Conservation (phyloP, 2,329 filamentous ascomycete genomes). For the Albifimbria verrucaria region DNA sequence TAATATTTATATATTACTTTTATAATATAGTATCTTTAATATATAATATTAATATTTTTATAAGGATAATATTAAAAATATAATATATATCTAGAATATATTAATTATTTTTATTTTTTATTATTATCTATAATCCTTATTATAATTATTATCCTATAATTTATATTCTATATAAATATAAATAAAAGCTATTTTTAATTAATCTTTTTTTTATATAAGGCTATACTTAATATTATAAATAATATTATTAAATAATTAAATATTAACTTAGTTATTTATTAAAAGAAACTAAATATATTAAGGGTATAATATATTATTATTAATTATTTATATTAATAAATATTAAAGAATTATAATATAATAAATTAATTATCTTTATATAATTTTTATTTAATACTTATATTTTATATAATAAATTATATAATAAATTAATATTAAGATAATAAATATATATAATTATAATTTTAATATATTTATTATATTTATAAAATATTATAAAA, state of each 20-base stretch:
- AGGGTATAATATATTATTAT: not conserved
- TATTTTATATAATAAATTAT: not conserved
- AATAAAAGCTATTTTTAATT: not conserved
- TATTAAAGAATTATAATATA: not conserved
- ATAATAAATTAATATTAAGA: not conserved
- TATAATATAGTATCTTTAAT: not conserved
- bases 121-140: not conserved
- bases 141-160: not conserved
- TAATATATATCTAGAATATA: not conserved
- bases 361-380: not conserved
- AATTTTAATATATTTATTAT: not conserved
- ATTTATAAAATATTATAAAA: not conserved
- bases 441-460: not conserved
- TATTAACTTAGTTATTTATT: not conserved
- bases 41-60: not conserved
- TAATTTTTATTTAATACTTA: not conserved
- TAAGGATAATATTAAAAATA: not conserved
- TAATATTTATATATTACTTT: too few species aligned
- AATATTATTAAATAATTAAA: not conserved
- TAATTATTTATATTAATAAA: not conserved
- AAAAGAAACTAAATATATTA: not conserved
- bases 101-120: not conserved
- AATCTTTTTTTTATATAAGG: not conserved
- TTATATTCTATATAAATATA: not conserved
- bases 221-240: not conserved